These are phyloP conservation scores for Botrytis byssoidea DNA, from an alignment of 2,329 filamentous ascomycete genomes.

Conservation along the genomic window DNA sequence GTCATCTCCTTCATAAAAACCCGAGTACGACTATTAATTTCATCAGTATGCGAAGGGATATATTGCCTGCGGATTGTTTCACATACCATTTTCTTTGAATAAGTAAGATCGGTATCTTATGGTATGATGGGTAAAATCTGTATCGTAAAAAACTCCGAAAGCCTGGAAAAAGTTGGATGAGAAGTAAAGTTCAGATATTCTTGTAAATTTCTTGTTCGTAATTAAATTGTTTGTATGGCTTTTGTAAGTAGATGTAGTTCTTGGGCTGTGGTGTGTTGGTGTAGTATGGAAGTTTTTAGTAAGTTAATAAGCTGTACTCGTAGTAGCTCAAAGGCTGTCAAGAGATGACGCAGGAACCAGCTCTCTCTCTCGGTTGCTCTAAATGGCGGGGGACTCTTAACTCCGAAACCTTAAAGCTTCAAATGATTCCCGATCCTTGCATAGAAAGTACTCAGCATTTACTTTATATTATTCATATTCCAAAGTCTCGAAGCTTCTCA, in stretches of 20 bases:
- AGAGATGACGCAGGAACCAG: conserved; percentile 23
- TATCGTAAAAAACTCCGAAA: background rate
- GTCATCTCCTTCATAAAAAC: conserved; percentile 36
- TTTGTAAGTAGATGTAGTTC: background rate
- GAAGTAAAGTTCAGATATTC: background rate
- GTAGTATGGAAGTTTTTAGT: background rate
- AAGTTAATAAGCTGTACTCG: background rate
- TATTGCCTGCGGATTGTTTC: background rate
- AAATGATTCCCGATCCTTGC: background rate
- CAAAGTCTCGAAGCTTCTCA: background rate
- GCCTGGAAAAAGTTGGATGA: background rate
- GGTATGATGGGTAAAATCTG: background rate
- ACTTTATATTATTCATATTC: background rate
- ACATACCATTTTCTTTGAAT: conserved; percentile 28
- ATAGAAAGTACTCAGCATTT: background rate
- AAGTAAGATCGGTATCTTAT: background rate
- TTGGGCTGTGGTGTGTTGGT: background rate
- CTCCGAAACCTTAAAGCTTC: conserved; percentile 18
- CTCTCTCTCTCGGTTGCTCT: conserved; percentile 6
- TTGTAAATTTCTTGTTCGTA: background rate
- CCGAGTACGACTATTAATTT: conserved; percentile 31
- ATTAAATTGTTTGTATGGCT: background rate
- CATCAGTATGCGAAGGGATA: conserved; percentile 22
- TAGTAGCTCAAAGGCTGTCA: background rate
- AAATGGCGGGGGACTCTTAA: conserved; percentile 17